Evolutionary conservation across 2,329 filamentous ascomycete genomes (phyloP), one percentile per base, ranked within the genome.

Genomic region (Volutella citrinella): DNA sequence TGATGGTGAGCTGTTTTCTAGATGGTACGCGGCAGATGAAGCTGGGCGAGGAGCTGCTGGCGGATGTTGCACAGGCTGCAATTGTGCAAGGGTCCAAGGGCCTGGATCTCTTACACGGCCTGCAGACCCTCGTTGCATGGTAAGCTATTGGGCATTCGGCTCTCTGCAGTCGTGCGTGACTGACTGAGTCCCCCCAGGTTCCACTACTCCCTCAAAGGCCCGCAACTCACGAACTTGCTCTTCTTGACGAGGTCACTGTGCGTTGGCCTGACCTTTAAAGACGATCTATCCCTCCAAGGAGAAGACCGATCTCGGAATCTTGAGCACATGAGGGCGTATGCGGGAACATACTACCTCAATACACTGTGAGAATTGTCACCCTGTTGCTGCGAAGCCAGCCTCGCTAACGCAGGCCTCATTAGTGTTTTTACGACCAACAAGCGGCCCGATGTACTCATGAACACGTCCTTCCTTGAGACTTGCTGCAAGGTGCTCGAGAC

Each of bases 281-380:
- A 52, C 8, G 43, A 49, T 28, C 23, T 27, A 1, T 40, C 35
- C 9, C 38, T 53, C n/a, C 41, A 45, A 14, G 48, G 46, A 15
- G 40, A 43, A 6, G 43, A 34, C 26, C 36, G 30, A 24, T 30
- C 42, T 46, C 51, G 28, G 57, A 55, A 54, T 15, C 43, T 73
- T 9, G 68, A 74, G 35, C 52, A 64, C 27, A 63, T 72, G 54
- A 59, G 72, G 27, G 68, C 69, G 0, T 72, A 69, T 47, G 61
- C 63, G 1, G 70, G 69, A 4, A 68, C 66, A 5, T 76, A 72
- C 38, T 75, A 74, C 34, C 45, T 74, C 5, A 68, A 70, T 19
- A 69, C 70, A 7, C 46, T 70, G 69, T 72, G 39, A 48, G 67
- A 56, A 4, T 3, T 19, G 8, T 19, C 10, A 16, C 12, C 7